A percentile compares a stretch with the other conserved stretches of the same genome.
phyloP scores from a whole-genome alignment of 2,329 filamentous ascomycete species.

The Paraphoma sp. region DNA sequence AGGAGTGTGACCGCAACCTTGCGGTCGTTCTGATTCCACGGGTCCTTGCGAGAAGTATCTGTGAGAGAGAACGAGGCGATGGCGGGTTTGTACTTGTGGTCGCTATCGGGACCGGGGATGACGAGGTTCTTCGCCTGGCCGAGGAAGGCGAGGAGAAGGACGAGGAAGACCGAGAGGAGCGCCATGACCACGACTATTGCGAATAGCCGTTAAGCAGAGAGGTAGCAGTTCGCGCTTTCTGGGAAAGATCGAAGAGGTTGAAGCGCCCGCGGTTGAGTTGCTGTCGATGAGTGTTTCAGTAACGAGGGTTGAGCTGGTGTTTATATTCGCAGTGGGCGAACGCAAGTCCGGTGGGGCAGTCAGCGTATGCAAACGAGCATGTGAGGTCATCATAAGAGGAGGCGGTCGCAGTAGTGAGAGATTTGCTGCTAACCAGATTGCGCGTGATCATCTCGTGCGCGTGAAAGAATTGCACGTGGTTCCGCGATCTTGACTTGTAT shows the following conservation, averaged over 20 bases:
- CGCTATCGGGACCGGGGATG: slow-evolving; percentile 20
- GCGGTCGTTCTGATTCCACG: slow-evolving; percentile 9
- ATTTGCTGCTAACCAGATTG: not conserved
- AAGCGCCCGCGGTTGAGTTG: too few relatives aligned
- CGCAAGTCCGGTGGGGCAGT: not conserved
- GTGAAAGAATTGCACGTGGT: not conserved
- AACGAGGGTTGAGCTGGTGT: not conserved
- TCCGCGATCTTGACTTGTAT: not conserved
- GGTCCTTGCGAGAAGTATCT: slow-evolving; percentile 8
- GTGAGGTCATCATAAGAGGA: not conserved
- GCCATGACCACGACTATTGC: not conserved
- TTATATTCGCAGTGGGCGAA: not conserved
- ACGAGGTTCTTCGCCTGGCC: slow-evolving; percentile 2
- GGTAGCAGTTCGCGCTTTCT: not conserved
- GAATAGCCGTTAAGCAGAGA: too few relatives aligned
- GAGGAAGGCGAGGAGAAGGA: not conserved
- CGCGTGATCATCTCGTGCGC: not conserved
- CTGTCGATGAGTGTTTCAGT: too few relatives aligned
- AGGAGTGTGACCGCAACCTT: slow-evolving; percentile 31
- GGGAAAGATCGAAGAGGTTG: not conserved
- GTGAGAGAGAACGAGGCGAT: slow-evolving; percentile 21
- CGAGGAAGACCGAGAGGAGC: not conserved
- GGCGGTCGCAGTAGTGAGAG: not conserved
- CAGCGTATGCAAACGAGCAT: not conserved
- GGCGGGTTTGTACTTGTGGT: slow-evolving; percentile 21